A percentile compares a stretch with the other conserved stretches of the same genome.
phyloP scores from a whole-genome alignment of 495 filamentous ascomycete genomes.

The Rusavskia elegans region DNA sequence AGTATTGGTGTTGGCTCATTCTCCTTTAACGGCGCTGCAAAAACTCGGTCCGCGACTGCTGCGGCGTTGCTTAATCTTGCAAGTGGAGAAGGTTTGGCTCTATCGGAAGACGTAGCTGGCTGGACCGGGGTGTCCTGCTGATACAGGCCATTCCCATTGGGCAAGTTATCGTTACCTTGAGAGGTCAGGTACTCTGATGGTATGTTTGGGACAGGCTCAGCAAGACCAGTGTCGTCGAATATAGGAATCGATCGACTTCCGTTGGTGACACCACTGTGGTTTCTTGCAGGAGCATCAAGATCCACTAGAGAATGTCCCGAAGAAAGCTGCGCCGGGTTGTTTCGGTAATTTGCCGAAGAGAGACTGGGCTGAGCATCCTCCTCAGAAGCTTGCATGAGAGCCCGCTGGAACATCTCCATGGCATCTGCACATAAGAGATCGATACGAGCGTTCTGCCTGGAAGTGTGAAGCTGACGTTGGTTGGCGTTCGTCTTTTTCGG shows the following conservation, averaged over 20 bases:
- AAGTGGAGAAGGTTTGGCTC: background rate
- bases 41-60: background rate
- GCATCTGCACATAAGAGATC: slow-evolving; percentile 70
- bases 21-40: background rate
- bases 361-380: slow-evolving; percentile 4
- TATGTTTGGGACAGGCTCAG: slow-evolving; percentile 12
- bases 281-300: slow-evolving; percentile 18
- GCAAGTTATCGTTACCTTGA: background rate
- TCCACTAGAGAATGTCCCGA: slow-evolving; percentile 2
- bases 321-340: slow-evolving; percentile 9
- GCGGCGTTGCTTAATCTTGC: background rate
- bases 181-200: background rate
- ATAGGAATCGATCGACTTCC: slow-evolving; percentile 83
- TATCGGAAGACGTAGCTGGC: background rate
- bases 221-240: slow-evolving; percentile 42
- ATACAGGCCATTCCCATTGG: background rate
- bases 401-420: slow-evolving; percentile 41
- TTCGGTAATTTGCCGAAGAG: slow-evolving; percentile 8
- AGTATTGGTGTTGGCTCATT: background rate
- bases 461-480: slow-evolving; percentile 21
- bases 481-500: slow-evolving; percentile 20
- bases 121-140: background rate
- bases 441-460: slow-evolving; percentile 33
- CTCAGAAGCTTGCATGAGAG: slow-evolving; percentile 3
- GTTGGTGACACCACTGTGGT: slow-evolving; percentile 47